Evolutionary conservation across 768 basidiomycete genomes (phyloP).

Genomic region (Kondoa malvinella): DNA sequence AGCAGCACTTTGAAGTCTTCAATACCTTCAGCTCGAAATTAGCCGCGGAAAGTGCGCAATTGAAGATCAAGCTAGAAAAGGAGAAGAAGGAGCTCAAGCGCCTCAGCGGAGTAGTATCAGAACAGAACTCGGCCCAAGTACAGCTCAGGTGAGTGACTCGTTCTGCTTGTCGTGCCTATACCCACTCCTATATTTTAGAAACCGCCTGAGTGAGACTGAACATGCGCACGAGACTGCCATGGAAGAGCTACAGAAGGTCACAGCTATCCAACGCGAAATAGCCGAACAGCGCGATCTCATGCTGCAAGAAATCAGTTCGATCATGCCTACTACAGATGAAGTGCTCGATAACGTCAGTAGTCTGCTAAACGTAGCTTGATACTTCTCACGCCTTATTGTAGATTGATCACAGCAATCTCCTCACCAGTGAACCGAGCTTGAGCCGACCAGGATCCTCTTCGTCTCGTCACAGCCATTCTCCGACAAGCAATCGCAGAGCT

Average conservation of each 20-base stretch:
- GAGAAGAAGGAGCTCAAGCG: slow-evolving; percentile 4
- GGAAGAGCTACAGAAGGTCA: slow-evolving; percentile 4
- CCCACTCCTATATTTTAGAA: background rate
- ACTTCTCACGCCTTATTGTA: too few relatives aligned
- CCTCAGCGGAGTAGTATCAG: background rate
- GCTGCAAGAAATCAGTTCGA: background rate
- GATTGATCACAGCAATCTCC: background rate
- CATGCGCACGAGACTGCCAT: background rate
- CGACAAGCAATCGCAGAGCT: background rate
- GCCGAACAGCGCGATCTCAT: background rate
- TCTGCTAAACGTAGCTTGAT: too few relatives aligned
- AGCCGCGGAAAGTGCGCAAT: slow-evolving; percentile 3
- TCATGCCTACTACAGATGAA: too few relatives aligned
- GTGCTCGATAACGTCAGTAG: too few relatives aligned
- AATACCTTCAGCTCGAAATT: slow-evolving; percentile 13
- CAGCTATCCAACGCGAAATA: background rate
- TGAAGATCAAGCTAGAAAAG: slow-evolving; percentile 10
- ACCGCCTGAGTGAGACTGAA: slow-evolving; percentile 1
- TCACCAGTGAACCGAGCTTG: background rate
- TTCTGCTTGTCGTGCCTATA: background rate
- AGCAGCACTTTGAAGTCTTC: slow-evolving; percentile 11
- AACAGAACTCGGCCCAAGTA: background rate
- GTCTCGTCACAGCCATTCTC: background rate
- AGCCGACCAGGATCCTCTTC: background rate
- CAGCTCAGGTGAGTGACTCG: background rate